phyloP scores from a whole-genome alignment of 2,329 filamentous ascomycete genomes.

The Neodidymelliopsis sp. region DNA sequence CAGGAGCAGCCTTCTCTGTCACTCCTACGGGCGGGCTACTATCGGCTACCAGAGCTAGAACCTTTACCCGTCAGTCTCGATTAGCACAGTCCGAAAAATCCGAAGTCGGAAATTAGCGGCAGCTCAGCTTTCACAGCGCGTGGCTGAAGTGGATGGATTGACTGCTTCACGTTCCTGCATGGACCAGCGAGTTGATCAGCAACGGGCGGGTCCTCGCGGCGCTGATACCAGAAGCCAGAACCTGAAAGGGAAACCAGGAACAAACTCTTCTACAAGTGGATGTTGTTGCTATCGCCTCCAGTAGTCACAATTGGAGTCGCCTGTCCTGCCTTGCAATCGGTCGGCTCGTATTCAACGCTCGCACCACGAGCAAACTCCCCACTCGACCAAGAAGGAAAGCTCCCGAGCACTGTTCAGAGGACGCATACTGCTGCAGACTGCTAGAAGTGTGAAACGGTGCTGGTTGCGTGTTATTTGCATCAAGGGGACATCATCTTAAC shows the following conservation, averaged over 20 bases:
- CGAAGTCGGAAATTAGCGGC: background rate
- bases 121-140: constrained; percentile 10
- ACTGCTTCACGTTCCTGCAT: constrained; percentile 13
- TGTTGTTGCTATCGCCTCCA: background rate
- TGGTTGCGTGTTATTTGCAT: constrained; percentile 7
- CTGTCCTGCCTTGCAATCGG: background rate
- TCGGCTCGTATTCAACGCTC: constrained; percentile 6
- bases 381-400: background rate
- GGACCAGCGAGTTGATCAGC: constrained; percentile 1
- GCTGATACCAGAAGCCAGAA: background rate
- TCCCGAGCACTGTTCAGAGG: constrained; percentile 1
- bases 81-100: background rate
- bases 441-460: constrained; percentile 8
- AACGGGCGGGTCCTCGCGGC: constrained; percentile 7
- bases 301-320: constrained; percentile 1
- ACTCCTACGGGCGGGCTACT: background rate
- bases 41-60: background rate
- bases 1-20: background rate
- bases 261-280: background rate
- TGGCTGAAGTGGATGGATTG: constrained; percentile 3
- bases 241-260: constrained; percentile 1
- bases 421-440: background rate
- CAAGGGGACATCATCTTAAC: background rate
- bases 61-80: background rate
- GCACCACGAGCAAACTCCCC: constrained; percentile 6